Evolutionary conservation across 306 rosid species (phyloP), one percentile per base, ranked within the genome.

Genomic region (Cyamopsis tetragonoloba): DNA sequence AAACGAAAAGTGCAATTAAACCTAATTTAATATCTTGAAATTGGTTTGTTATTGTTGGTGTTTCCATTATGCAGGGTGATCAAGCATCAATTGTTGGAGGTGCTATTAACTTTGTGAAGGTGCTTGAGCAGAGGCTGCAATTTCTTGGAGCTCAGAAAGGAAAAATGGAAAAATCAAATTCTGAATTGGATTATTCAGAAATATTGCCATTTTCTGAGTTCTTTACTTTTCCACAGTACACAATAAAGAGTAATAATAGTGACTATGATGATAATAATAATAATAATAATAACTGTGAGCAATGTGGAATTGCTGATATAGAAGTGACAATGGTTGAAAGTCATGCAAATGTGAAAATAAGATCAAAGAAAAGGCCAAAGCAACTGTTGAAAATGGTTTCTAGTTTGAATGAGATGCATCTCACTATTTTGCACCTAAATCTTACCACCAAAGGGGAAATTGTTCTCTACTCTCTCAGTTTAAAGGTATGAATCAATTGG

Each of bases 41-140:
- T 17, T 15, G 23, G 38, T 48, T 28, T 15, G 7, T 2, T 15
- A 19, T 11, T 58, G 18, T 14, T 20, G 6, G 19, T 60, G 2
- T 19, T n/a, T 72, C 53, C 4, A 12, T 35, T 37, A 46, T 63
- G 76, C 77, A 92, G 99, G 96, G 95, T 7, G 99, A 93, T 72
- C 99, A 93, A 73, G 99, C 99, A 4, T 86, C 95, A 3, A 93
- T 93, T 11, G 83, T 93, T 66, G 99, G 99, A 1, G 97, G 96
- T 4, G 99, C 99, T 12, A 88, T 93, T 15, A 88, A 93, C 73
- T 93, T 74, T 68, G 97, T 93, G 8, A 93, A 93, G 84, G 91
- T 88, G 85, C 88, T 90, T 17, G 99, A 93, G 72, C 97, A 93
- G 22, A 80, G 70, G 72, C 80, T 86, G 32, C 99, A 93, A 27